These are phyloP conservation scores for Fusarium newnesense DNA, from an alignment of 2,329 filamentous ascomycete species.

Conservation along the genomic window DNA sequence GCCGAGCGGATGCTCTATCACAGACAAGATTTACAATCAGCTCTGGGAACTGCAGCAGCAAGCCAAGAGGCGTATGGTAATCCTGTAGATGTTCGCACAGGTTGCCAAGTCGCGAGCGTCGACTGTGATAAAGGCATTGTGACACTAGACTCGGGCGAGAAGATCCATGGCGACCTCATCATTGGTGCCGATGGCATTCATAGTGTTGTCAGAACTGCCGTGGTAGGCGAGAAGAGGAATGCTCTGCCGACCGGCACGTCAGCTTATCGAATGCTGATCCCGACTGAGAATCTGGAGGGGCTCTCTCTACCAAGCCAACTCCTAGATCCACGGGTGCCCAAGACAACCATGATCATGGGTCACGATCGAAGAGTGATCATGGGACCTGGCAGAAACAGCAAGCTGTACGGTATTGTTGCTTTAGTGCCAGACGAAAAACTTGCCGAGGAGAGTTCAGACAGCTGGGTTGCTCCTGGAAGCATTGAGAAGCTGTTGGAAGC, in stretches of 20 bases:
- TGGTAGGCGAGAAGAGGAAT: constrained; percentile 18
- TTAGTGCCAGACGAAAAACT: constrained; percentile 35
- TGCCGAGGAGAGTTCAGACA: constrained; percentile 28
- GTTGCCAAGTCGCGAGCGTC: constrained; percentile 21
- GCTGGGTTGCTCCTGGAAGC: constrained; percentile 36
- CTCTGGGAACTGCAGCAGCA: constrained; percentile 22
- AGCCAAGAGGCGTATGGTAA: constrained; percentile 13
- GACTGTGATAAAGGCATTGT: constrained; percentile 32
- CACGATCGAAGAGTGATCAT: constrained; percentile 38
- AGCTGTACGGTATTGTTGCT: constrained; percentile 35
- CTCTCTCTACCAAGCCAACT: constrained; percentile 19
- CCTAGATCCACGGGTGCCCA: constrained; percentile 12
- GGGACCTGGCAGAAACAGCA: constrained; percentile 31
- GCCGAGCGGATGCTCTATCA: constrained; percentile 39
- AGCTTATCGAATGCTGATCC: constrained; percentile 38
- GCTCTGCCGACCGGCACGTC: constrained; percentile 35
- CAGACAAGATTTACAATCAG: constrained; percentile 33
- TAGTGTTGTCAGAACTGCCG: constrained; percentile 32
- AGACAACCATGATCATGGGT: constrained; percentile 37
- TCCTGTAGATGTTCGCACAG: constrained; percentile 26
- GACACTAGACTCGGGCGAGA: constrained; percentile 27
- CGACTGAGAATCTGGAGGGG: constrained; percentile 19
- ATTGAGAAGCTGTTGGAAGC: constrained; percentile 31
- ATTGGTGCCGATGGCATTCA: constrained; percentile 41
- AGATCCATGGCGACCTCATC: constrained; percentile 27